A percentile compares a stretch with the other conserved stretches of the same genome.
These are phyloP conservation scores for Rhizoctonia solani DNA, from an alignment of 1,284 basidiomycete genomes.

Conservation along the genomic window DNA sequence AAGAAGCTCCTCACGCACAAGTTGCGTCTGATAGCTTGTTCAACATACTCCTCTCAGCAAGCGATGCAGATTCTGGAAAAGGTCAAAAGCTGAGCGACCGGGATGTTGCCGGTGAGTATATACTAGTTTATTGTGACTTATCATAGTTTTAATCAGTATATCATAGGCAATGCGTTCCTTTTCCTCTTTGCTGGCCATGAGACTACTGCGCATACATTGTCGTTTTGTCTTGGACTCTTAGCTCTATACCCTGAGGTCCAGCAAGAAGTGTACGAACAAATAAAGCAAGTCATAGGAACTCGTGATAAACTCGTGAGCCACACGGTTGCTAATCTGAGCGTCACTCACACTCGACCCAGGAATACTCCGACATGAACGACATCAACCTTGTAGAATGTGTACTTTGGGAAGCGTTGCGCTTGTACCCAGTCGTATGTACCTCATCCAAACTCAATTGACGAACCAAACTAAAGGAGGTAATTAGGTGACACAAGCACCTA, in stretches of 20 bases:
- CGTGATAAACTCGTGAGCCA: constrained; percentile 8
- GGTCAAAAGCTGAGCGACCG: neutral
- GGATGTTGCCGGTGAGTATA: constrained; percentile 3
- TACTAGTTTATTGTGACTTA: neutral
- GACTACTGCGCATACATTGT: constrained; percentile 34
- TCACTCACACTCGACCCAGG: neutral
- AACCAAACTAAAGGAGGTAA: neutral
- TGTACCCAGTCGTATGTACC: constrained; percentile 32
- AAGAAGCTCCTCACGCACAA: neutral
- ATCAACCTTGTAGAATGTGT: constrained; percentile 25
- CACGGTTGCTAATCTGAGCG: neutral
- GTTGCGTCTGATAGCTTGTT: constrained; percentile 10
- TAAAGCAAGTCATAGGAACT: constrained; percentile 13
- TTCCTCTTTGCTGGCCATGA: constrained; percentile 23
- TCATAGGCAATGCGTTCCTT: constrained; percentile 12
- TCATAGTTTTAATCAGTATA: too few species aligned
- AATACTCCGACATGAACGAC: constrained; percentile 29
- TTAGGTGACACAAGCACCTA: neutral
- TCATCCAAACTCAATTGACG: neutral
- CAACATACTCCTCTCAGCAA: neutral
- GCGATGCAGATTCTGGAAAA: neutral
- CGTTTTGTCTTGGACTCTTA: constrained; percentile 28
- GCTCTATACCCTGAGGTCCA: constrained; percentile 27
- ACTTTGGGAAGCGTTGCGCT: constrained; percentile 32
- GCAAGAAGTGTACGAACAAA: constrained; percentile 30